phyloP scores from a whole-genome alignment of 2,329 filamentous ascomycete genomes.

The Neonectria faginata region DNA sequence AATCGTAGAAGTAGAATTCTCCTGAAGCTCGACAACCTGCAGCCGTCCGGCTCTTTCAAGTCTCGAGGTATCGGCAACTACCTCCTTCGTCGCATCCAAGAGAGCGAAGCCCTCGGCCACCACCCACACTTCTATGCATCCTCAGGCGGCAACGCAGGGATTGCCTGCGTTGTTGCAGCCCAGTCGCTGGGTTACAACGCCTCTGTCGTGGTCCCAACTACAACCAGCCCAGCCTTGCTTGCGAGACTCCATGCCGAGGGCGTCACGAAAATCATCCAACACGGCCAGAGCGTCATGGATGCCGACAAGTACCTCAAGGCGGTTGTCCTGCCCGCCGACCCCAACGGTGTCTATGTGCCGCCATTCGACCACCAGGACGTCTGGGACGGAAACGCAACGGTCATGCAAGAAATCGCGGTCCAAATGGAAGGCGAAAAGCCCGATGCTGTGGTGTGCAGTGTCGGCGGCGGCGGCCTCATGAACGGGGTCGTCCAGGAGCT shows the following conservation, averaged over 20 bases:
- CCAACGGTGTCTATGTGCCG: slow-evolving; percentile 68
- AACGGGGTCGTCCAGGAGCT: slow-evolving; percentile 78
- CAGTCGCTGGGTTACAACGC: slow-evolving; percentile 68
- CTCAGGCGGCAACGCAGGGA: slow-evolving; percentile 82
- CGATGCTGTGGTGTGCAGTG: slow-evolving; percentile 78
- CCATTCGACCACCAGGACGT: slow-evolving; percentile 75
- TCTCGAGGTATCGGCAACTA: slow-evolving; percentile 80
- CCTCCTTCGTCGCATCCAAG: slow-evolving; percentile 63
- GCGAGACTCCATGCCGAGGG: slow-evolving; percentile 74
- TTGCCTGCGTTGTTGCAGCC: slow-evolving; percentile 81
- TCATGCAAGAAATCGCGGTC: slow-evolving; percentile 61
- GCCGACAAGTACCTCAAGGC: slow-evolving; percentile 73
- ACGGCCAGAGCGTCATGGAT: slow-evolving; percentile 75
- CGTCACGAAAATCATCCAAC: slow-evolving; percentile 70
- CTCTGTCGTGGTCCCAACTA: slow-evolving; percentile 78
- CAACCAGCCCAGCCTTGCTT: slow-evolving; percentile 75
- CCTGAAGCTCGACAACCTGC: slow-evolving; percentile 84
- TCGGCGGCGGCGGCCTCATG: slow-evolving; percentile 85
- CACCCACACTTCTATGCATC: slow-evolving; percentile 75
- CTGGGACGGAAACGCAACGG: slow-evolving; percentile 71
- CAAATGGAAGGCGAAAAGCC: slow-evolving; percentile 70
- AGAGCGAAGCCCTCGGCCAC: slow-evolving; percentile 26
- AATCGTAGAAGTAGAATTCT: slow-evolving; percentile 71
- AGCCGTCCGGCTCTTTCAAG: slow-evolving; percentile 88
- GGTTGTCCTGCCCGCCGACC: slow-evolving; percentile 59